Evolutionary conservation across 2,329 filamentous ascomycete species (phyloP), one percentile per base, ranked within the genome.

Genomic region (Trichoderma cornu-damae): DNA sequence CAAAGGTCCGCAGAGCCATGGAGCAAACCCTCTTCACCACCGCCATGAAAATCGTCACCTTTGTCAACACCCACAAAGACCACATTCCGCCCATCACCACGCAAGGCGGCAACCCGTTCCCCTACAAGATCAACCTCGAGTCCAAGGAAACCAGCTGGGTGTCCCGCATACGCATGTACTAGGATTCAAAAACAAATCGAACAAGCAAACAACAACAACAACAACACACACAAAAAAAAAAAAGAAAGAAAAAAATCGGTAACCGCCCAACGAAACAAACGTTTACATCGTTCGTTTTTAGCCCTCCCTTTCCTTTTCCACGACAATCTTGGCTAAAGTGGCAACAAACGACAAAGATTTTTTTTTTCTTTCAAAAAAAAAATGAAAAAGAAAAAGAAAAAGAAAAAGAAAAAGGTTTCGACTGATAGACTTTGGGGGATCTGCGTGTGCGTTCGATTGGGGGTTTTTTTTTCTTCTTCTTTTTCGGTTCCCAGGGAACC

Each of bases 31-130:
- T 99, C 55, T 84, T 91, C 62, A 89, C 90, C 61, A 89, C 91
- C 6, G 88, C 89, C 59, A 84, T 96, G 78, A 96, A 96, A 74
- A 93, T 96, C 66, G 84, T 96, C 64, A 87, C 85, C 61, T 88
- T 89, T 54, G 91, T 90, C 66, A 96, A 96, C 73, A 78, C 83
- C 51, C 88, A 96, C 73, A 96, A 95, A 71, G 90, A 95, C 67
- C 94, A 97, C 72, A 97, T 99, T 63, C 94, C 94, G 1, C 94
- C 93, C 50, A 97, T 97, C 66, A 96, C 91, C 62, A 96, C 91
- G 7, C 94, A 91, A 20, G 91, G 86, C 68, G 90, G 88, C 47
- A 97, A 97, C 70, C 93, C 94, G 0, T 99, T 97, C 68, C 93
- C 93, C 0, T 97, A 96, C 73, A 88, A 92, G 72, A 96, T 97